These are phyloP conservation scores for Cyamopsis tetragonoloba DNA, from an alignment of 306 rosid genomes.

Conservation along the genomic window DNA sequence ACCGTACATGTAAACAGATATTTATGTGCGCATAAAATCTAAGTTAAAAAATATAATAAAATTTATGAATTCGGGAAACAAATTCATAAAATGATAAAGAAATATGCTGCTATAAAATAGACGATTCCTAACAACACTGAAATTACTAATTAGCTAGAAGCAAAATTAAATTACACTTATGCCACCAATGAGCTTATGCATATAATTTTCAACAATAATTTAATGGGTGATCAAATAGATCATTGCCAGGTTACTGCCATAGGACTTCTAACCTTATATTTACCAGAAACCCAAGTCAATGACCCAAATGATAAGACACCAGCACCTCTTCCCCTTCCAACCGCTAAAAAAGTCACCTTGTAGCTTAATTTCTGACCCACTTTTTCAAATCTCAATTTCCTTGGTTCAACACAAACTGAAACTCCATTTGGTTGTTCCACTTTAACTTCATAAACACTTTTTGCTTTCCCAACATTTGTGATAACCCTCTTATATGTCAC, in stretches of 20 bases:
- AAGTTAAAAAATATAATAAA: no score
- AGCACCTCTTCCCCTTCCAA: slow-evolving; percentile 16
- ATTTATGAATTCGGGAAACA: no score
- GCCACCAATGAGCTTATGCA: neutral
- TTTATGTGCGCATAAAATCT: no score
- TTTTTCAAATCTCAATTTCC: slow-evolving; percentile 35
- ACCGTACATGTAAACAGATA: no score
- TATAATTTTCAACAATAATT: slow-evolving; percentile 3
- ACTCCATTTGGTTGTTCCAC: slow-evolving; percentile 51
- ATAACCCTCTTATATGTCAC: slow-evolving; percentile 51
- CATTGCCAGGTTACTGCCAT: slow-evolving; percentile 61
- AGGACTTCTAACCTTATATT: slow-evolving; percentile 59
- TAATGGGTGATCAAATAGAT: neutral
- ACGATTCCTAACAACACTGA: neutral
- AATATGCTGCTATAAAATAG: neutral
- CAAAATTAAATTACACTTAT: neutral
- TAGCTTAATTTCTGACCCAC: slow-evolving; percentile 54
- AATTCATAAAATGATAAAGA: neutral
- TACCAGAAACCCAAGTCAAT: slow-evolving; percentile 42
- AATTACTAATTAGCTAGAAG: neutral
- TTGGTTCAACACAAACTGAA: slow-evolving; percentile 41
- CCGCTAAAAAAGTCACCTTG: slow-evolving; percentile 40
- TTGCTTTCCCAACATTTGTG: slow-evolving; percentile 54
- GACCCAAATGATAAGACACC: slow-evolving; percentile 50
- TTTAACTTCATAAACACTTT: slow-evolving; percentile 46